Conservation (phyloP, 164 flowering plant species). For the Liquidambar formosana region DNA sequence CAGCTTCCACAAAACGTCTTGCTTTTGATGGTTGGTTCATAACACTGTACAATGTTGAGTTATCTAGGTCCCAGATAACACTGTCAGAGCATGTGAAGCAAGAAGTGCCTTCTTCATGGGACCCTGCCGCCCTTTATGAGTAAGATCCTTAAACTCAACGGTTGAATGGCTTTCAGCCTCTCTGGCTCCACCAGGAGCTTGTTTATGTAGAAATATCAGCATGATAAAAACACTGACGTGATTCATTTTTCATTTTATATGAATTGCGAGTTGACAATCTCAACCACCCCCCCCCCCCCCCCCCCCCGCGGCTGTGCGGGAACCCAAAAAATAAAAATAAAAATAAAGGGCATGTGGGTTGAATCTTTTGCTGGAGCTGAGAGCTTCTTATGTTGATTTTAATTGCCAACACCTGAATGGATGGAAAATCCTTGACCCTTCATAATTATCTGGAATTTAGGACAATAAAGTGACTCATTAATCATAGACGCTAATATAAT, state of each 20-base stretch:
- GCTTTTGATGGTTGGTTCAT: conserved; percentile 90
- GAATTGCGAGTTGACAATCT: too few relatives aligned
- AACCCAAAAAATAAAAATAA: too few relatives aligned
- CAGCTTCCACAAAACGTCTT: conserved; percentile 54
- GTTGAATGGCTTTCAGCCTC: background rate
- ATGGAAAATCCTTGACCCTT: too few relatives aligned
- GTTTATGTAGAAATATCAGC: background rate
- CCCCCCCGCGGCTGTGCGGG: too few relatives aligned
- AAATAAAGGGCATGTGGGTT: too few relatives aligned
- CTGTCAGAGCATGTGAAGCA: conserved; percentile 57
- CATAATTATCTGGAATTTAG: background rate
- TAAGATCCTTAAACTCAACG: conserved; percentile 30
- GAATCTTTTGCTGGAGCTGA: too few relatives aligned
- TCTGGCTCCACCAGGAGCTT: background rate
- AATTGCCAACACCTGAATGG: too few relatives aligned
- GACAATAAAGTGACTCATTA: background rate
- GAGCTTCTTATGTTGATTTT: too few relatives aligned
- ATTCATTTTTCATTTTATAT: too few relatives aligned
- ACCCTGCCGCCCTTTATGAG: conserved; percentile 83
- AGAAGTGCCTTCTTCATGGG: conserved; percentile 85
- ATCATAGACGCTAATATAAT: background rate
- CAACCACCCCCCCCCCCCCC: too few relatives aligned
- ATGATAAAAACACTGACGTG: too few relatives aligned
- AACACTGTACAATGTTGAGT: conserved; percentile 65
- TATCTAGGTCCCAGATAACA: conserved; percentile 55